Evolutionary conservation across 2,329 filamentous ascomycete species (phyloP).

Genomic region (Penicillium psychrosexuale): DNA sequence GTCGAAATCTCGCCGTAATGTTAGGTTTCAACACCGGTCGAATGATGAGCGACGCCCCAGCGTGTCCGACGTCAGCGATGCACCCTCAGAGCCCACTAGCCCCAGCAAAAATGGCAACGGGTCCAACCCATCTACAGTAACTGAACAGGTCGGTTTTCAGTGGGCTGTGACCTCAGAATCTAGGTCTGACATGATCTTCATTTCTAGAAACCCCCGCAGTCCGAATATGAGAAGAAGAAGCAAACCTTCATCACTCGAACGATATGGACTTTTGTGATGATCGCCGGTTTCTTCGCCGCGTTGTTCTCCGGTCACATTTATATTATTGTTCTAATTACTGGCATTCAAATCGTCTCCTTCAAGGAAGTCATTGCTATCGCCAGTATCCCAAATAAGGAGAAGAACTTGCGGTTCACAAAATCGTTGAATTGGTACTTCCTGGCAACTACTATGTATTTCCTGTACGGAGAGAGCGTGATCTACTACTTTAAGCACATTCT

Average conservation of each 20-base stretch:
- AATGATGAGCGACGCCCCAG: constrained; percentile 52
- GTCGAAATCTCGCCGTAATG: constrained; percentile 56
- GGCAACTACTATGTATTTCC: constrained; percentile 98
- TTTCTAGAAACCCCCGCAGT: constrained; percentile 40
- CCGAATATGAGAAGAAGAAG: constrained; percentile 98
- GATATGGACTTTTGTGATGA: constrained; percentile 98
- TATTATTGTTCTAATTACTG: constrained; percentile 88
- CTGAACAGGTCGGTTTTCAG: constrained; percentile 32
- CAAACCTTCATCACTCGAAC: constrained; percentile 94
- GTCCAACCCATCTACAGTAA: constrained; percentile 33
- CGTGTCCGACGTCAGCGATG: constrained; percentile 53
- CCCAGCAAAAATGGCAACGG: constrained; percentile 46
- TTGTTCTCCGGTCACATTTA: constrained; percentile 98
- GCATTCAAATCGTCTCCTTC: constrained; percentile 94
- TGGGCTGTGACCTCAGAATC: not conserved
- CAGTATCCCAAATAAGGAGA: constrained; percentile 86
- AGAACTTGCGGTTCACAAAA: constrained; percentile 90
- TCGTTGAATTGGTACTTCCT: constrained; percentile 99
- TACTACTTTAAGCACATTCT: constrained; percentile 99
- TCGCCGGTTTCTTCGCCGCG: constrained; percentile 81
- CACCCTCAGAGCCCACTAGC: constrained; percentile 49
- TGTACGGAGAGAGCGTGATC: constrained; percentile 97
- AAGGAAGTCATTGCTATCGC: constrained; percentile 99
- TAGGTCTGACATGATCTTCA: constrained; percentile 3
- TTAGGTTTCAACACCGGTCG: constrained; percentile 57